A percentile compares a stretch with the other conserved stretches of the same genome.
Conservation (phyloP, 2,329 filamentous ascomycete species). For the Fusarium paranaense region DNA sequence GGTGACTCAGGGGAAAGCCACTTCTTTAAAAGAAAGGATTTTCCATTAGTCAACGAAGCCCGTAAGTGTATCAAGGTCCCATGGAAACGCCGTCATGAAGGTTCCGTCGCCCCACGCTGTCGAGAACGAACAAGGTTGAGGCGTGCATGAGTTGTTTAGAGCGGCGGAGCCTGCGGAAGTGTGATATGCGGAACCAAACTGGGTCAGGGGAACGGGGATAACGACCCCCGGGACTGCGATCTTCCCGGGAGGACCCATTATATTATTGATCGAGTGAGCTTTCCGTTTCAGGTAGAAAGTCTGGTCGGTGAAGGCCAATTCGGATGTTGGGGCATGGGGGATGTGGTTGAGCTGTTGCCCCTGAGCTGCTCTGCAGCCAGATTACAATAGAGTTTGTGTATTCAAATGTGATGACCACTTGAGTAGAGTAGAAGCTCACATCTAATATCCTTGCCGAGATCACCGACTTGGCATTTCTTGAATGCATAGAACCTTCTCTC, state of each 20-base stretch:
- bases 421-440: background rate
- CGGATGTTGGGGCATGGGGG: background rate
- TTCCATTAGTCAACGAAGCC: background rate
- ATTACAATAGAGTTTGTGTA: background rate
- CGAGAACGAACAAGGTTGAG: background rate
- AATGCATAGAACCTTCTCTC: background rate
- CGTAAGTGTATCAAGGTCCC: background rate
- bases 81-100: background rate
- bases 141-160: background rate
- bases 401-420: background rate
- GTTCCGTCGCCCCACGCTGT: background rate
- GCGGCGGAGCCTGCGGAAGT: background rate
- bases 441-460: background rate
- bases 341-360: background rate
- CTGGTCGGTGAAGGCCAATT: background rate
- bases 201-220: background rate
- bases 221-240: background rate
- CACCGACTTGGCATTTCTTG: background rate
- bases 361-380: background rate
- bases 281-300: background rate
- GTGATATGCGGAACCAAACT: background rate
- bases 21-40: background rate
- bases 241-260: background rate
- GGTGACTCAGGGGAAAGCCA: constrained; percentile 1
- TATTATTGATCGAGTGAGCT: background rate